Evolutionary conservation across 2,329 filamentous ascomycete genomes (phyloP), one percentile per base, ranked within the genome.

Genomic region (Aspergillus cejpii): DNA sequence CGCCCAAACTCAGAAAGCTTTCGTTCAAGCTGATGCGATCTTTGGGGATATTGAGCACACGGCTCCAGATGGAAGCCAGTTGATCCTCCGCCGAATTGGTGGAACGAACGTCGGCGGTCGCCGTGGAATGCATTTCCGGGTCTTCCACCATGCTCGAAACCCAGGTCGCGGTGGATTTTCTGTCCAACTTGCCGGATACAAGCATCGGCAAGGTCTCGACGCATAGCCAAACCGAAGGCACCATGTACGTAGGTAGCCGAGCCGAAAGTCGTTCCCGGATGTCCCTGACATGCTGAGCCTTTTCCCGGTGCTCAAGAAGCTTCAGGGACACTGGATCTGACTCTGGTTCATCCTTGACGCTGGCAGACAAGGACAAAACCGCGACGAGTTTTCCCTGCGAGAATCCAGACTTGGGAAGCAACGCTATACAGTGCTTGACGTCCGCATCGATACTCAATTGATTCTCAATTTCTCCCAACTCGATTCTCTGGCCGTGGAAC

Each of bases 401-500:
- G 20, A 61, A 61, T 1, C 66, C 67, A 5, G 54, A 47, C 45
- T 66, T 64, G 1, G 66, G 64, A 36, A 68, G 58, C 10, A 68
- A 48, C 0, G 66, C 61, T 5, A 66, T 45, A 21, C 61, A 64
- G 44, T 69, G 65, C 36, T 62, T 65, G 15, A 68, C 53, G 10
- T 53, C 47, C 1, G 48, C 23, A 37, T 67, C 58, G 12, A 53
- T 54, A 21, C 47, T 58, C 10, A 68, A 49, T 26, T 62, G 68
- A 49, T 65, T 66, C 57, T 70, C 76, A 42, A 74, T 74, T 57
- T 73, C 75, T 8, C 68, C 73, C 40, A 81, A 69, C 63, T 82
- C 85, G 41, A 84, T 75, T 43, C 82, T 70, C 51, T 79, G 82
- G 20, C 85, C 85, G 8, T 75, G 72, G 21, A 85, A 66, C 63